Evolutionary conservation across 768 basidiomycete species (phyloP), one percentile per base, ranked within the genome.

Genomic region (Leccinum olivaceopallidum): DNA sequence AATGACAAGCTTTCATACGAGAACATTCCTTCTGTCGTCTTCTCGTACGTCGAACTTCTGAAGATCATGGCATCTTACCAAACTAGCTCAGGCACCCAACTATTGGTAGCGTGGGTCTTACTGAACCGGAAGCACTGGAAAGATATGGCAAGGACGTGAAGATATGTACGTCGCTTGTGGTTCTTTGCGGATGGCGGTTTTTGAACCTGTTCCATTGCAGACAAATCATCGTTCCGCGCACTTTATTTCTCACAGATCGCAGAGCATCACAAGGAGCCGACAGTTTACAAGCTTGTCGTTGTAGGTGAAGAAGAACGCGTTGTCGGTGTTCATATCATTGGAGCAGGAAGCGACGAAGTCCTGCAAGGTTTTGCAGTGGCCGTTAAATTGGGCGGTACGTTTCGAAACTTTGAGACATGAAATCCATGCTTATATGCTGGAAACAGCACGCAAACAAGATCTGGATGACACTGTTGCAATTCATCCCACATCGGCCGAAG

Each of bases 331-430:
- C 97, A 98, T 76, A 85, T 98, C 64, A 86, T 98, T 59, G 97
- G 97, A 7, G 70, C 81, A 62, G 97, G 97, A 48, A 91, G 89
- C 68, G 97, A 99, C 71, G 97, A 99, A 77, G 85, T 90, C 66
- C 77, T 95, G 77, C 97, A 99, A 81, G 96, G 96, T 63, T 98
- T 97, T 75, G 92, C 79, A 2, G 94, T 98, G n/a, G 97, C 97
- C 13, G 81, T 99, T 67, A 98, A 98, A 80, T 96, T 98, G 96
- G 91, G 91, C 22, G 83, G 81, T 83, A 67, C 12, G 81, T 75
- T 10, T 36, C 9, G 7, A 55, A 47, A 42, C 24, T 2, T 7
- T 13, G 14, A 20, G 6, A 26, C 8, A 48, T 10, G 13, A 6
- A 6, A 24, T 14, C 12, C n/a, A 26, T 8, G 7, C 61, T 69